Conservation (phyloP, 1,284 basidiomycete species). For the Inonotus obliquus region DNA sequence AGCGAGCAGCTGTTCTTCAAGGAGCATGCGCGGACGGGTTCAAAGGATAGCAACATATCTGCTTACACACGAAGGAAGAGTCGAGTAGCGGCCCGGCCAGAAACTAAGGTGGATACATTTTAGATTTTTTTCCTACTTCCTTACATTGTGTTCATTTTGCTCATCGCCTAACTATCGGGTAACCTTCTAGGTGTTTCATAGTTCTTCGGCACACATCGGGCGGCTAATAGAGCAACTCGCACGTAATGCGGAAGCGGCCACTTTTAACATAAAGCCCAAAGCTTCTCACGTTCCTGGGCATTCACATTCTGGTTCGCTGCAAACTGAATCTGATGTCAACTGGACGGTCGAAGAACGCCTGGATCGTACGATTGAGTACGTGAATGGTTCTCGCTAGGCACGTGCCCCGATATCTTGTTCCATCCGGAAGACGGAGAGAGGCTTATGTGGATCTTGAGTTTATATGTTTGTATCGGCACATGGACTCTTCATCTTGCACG, state of each 20-base stretch:
- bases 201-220: constrained; percentile 70
- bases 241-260: constrained; percentile 71
- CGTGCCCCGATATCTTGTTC: not conserved
- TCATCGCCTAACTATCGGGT: constrained; percentile 20
- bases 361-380: constrained; percentile 65
- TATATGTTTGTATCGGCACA: not conserved
- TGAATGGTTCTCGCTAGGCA: constrained; percentile 31
- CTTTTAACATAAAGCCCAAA: constrained; percentile 62
- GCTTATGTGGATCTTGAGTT: not conserved
- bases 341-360: constrained; percentile 73
- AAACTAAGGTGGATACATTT: constrained; percentile 62
- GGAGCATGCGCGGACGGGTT: constrained; percentile 62
- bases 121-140: constrained; percentile 5
- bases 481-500: constrained; percentile 7
- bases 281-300: constrained; percentile 35
- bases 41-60: constrained; percentile 55
- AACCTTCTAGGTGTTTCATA: constrained; percentile 65
- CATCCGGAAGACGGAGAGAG: not conserved
- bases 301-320: constrained; percentile 54
- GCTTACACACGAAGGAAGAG: constrained; percentile 58
- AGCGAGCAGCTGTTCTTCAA: constrained; percentile 66
- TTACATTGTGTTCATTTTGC: constrained; percentile 18
- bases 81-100: constrained; percentile 52
- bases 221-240: constrained; percentile 77
- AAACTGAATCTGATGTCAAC: constrained; percentile 53